Percentiles rank a stretch among this genome's conserved stretches.
phyloP scores from a whole-genome alignment of 805 yeast genomes.

The Metschnikowia cubensis region DNA sequence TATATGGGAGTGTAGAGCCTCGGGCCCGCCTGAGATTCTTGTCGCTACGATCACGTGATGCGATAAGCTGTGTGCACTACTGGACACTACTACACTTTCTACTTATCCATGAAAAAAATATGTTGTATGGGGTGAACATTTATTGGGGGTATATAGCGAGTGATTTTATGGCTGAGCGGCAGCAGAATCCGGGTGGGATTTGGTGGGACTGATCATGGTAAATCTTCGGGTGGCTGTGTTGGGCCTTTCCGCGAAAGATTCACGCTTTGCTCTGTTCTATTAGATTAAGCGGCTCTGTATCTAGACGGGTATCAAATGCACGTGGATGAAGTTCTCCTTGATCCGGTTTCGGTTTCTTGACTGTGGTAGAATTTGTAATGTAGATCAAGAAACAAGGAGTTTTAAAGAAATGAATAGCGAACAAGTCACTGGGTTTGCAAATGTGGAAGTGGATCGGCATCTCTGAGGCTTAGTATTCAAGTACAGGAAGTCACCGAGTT shows the following conservation, averaged over 20 bases:
- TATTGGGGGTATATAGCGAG: background rate
- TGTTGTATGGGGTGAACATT: background rate
- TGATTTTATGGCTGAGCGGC: background rate
- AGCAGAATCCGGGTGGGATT: no score
- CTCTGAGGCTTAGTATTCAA: background rate
- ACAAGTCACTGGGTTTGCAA: background rate
- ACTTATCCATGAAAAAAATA: background rate
- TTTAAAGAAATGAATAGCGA: background rate
- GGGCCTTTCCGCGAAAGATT: background rate
- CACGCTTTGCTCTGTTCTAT: background rate
- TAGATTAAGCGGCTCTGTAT: background rate
- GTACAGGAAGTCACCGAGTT: background rate
- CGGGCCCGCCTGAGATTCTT: background rate
- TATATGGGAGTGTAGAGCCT: background rate
- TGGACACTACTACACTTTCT: background rate
- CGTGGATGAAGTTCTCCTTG: background rate
- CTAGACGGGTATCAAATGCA: background rate
- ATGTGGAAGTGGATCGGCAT: background rate
- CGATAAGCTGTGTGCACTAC: conserved; percentile 2
- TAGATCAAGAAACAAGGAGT: background rate
- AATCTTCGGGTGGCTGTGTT: no score
- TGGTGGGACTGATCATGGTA: no score
- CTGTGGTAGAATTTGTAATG: background rate
- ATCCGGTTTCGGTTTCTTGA: background rate
- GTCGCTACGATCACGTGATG: background rate